Evolutionary conservation across 1,139 yeast species (phyloP), one percentile per base, ranked within the genome.

Genomic region (Ogataea hybrid): DNA sequence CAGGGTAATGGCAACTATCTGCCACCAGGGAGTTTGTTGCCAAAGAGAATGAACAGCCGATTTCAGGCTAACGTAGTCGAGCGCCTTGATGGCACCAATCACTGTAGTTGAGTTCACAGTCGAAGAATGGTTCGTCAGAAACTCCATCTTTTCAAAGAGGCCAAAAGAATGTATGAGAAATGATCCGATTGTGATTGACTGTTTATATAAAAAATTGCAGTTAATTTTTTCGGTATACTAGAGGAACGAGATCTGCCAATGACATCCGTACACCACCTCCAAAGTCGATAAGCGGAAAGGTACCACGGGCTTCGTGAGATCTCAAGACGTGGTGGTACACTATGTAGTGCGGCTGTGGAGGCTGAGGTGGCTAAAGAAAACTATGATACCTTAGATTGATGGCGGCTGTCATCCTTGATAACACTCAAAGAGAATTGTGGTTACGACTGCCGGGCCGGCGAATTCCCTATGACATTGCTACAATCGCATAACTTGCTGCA

Each of bases 1-100:
- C 12, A 84, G 40, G 4, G 75, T 50, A 1, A 88, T 69, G 15
- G 77, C 48, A 17, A 72, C 50, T 37, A 82, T 57, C 54, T 82
- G 78, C 68, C 75, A 70, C 72, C 79, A 75, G 7, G 75, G 63
- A 6, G 66, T 36, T 14, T 43, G 35, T 9, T 37, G 18, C 53
- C 53, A 50, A 9, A 41, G 10, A 1, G 43, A 25, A 16, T 37
- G 23, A 14, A 42, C 17, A 9, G 15, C 23, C 20, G 25, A 23
- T 17, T 36, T 42, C 23, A 42, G 3, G 9, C 35, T 9, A 6
- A 27, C 37, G 25, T 40, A 10, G 17, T 46, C 44, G n/a, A 42
- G 29, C 17, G 28, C 37, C 12, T 28, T 39, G 22, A 46, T 11
- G n/a, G 37, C 28, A 10, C 39, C 46, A 10, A 35, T 15, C 10